Percentiles rank a stretch among this genome's conserved stretches.
Evolutionary conservation across 257 asterid species (phyloP).

Genomic region (Orobanche coerulescens): DNA sequence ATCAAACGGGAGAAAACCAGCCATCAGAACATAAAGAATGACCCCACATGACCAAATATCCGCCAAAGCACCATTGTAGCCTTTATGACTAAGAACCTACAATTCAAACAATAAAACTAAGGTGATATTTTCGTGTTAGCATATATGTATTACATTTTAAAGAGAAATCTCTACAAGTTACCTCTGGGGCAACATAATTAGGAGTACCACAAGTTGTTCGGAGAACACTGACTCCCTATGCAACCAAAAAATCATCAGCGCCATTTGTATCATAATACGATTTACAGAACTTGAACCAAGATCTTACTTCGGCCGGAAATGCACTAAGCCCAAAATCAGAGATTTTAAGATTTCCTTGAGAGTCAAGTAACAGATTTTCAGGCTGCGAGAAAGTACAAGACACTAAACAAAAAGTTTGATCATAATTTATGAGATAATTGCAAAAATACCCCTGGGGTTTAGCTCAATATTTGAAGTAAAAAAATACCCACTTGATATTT

Average conservation of each 20-base stretch:
- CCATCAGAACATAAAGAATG: constrained; percentile 88
- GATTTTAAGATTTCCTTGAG: constrained; percentile 89
- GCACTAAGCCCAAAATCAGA: constrained; percentile 99
- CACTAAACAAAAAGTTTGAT: constrained; percentile 20
- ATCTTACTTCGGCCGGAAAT: constrained; percentile 68
- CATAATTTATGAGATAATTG: not conserved
- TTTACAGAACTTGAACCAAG: not conserved
- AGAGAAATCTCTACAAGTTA: constrained; percentile 22
- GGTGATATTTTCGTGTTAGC: constrained; percentile 1
- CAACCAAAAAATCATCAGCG: constrained; percentile 27
- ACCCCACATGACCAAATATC: constrained; percentile 99
- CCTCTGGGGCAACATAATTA: constrained; percentile 99
- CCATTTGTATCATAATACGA: constrained; percentile 10
- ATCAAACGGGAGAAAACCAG: constrained; percentile 98
- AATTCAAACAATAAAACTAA: constrained; percentile 19
- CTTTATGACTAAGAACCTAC: constrained; percentile 95
- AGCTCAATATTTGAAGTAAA: too few species aligned
- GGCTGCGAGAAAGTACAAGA: constrained; percentile 54
- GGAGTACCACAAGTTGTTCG: constrained; percentile 99
- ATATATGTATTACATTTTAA: not conserved
- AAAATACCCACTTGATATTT: too few species aligned
- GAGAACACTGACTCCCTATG: constrained; percentile 79
- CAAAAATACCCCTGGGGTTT: not conserved
- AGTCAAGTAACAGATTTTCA: constrained; percentile 87
- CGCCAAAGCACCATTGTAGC: constrained; percentile 92